Percentiles rank a stretch among this genome's conserved stretches.
phyloP scores from a whole-genome alignment of 2,329 filamentous ascomycete genomes.

The Trichophyton benhamiae region DNA sequence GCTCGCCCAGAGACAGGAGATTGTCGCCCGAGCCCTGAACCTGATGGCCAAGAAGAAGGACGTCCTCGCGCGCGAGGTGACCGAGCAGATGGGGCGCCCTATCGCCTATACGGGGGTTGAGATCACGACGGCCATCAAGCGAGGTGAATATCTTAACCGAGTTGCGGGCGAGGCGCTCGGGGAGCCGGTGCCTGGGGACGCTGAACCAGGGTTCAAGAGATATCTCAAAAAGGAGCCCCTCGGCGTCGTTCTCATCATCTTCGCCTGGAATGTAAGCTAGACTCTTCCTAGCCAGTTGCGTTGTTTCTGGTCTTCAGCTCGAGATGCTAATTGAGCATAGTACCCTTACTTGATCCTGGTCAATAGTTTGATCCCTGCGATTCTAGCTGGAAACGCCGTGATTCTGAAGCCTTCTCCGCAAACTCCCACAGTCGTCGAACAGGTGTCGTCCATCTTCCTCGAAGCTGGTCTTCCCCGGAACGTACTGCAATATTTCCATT shows the following conservation, averaged over 20 bases:
- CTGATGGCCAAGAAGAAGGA: constrained; percentile 59
- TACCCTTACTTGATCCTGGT: constrained; percentile 91
- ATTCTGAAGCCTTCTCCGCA: constrained; percentile 93
- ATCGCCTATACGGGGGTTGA: constrained; percentile 79
- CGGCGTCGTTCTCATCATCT: constrained; percentile 77
- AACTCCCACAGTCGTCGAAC: constrained; percentile 83
- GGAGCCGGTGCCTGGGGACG: constrained; percentile 59
- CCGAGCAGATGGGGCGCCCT: constrained; percentile 88
- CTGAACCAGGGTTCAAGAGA: constrained; percentile 77
- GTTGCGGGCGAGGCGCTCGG: constrained; percentile 63
- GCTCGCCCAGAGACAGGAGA: constrained; percentile 62
- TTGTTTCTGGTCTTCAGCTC: not conserved
- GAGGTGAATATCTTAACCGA: constrained; percentile 74
- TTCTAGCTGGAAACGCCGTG: constrained; percentile 79
- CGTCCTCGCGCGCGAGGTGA: constrained; percentile 72
- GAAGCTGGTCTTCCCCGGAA: constrained; percentile 71
- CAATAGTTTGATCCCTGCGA: constrained; percentile 84
- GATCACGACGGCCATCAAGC: constrained; percentile 70
- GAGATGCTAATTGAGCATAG: constrained; percentile 35
- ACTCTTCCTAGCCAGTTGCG: not conserved
- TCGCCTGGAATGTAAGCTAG: constrained; percentile 85
- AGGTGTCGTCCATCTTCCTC: constrained; percentile 60
- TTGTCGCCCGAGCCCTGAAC: constrained; percentile 67
- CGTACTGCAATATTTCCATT: constrained; percentile 87
- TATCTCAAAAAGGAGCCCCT: constrained; percentile 82